Evolutionary conservation across 2,329 filamentous ascomycete genomes (phyloP).

Genomic region (Fusarium brevicatenulatum): DNA sequence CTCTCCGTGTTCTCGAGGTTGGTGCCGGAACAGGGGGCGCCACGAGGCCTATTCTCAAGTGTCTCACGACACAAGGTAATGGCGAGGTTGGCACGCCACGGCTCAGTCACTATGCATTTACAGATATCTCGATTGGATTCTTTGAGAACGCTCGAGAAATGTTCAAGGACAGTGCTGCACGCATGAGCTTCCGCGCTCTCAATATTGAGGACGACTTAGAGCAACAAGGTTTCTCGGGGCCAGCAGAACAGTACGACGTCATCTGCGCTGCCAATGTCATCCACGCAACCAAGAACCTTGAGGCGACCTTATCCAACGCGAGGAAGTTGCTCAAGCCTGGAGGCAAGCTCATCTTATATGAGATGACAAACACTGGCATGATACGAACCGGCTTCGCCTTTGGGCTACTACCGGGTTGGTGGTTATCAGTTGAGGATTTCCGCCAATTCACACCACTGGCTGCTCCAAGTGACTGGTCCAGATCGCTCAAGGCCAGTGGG

Average conservation of each 20-base stretch:
- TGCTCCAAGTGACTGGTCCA: not conserved
- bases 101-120: not conserved
- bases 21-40: not conserved
- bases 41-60: not conserved
- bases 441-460: slow-evolving; percentile 2
- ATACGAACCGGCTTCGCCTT: not conserved
- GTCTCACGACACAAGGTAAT: not conserved
- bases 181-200: slow-evolving; percentile 5
- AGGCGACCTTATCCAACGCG: not conserved
- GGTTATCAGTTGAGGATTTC: not conserved
- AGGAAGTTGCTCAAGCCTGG: slow-evolving; percentile 1
- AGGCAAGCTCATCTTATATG: slow-evolving; percentile 2
- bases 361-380: slow-evolving; percentile 7
- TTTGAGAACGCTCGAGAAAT: slow-evolving; percentile 7
- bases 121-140: slow-evolving; percentile 1
- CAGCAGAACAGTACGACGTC: slow-evolving; percentile 1
- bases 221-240: not conserved
- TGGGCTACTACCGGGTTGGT: not conserved
- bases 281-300: slow-evolving; percentile 7
- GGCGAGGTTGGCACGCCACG: not conserved
- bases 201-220: not conserved
- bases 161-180: not conserved
- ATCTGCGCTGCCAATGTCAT: slow-evolving; percentile 1
- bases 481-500: not conserved
- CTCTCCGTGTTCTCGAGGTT: not conserved